Conservation (phyloP, 2,329 filamentous ascomycete species). For the Sphaerulina vaccinii region DNA sequence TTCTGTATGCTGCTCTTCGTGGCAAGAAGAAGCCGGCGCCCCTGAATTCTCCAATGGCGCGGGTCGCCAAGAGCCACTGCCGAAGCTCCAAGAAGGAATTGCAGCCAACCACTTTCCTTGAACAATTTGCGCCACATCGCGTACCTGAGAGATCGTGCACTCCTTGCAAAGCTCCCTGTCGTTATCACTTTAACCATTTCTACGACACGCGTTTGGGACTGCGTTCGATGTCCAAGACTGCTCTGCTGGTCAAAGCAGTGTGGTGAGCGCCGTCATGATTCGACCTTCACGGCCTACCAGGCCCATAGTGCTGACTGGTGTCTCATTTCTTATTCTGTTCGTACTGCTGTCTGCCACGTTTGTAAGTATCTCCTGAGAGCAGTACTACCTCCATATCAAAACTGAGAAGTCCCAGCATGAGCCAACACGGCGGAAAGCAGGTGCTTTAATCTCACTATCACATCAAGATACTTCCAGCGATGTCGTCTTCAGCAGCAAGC, state of each 20-base stretch:
- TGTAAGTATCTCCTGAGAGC: background rate
- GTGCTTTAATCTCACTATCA: background rate
- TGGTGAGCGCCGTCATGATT: background rate
- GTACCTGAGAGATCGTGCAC: background rate
- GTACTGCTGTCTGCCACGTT: constrained; percentile 1
- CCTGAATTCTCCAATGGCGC: background rate
- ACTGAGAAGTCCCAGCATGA: background rate
- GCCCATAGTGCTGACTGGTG: background rate
- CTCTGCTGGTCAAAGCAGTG: constrained; percentile 6
- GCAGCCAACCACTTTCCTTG: background rate
- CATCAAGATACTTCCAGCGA: background rate
- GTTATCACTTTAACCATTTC: background rate
- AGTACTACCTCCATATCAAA: background rate
- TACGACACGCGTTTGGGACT: too few relatives aligned
- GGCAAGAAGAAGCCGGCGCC: background rate
- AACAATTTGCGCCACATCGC: background rate
- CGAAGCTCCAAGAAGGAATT: background rate
- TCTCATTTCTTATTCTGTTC: background rate
- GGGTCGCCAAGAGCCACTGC: background rate
- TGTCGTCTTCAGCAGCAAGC: constrained; percentile 13
- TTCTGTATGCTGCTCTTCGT: background rate
- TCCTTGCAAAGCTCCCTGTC: background rate
- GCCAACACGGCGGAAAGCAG: background rate
- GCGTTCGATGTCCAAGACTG: constrained; percentile 1
- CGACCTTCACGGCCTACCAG: constrained; percentile 8